Evolutionary conservation across 345 rosid genomes (phyloP).

Genomic region (Abelmoschus esculentus): DNA sequence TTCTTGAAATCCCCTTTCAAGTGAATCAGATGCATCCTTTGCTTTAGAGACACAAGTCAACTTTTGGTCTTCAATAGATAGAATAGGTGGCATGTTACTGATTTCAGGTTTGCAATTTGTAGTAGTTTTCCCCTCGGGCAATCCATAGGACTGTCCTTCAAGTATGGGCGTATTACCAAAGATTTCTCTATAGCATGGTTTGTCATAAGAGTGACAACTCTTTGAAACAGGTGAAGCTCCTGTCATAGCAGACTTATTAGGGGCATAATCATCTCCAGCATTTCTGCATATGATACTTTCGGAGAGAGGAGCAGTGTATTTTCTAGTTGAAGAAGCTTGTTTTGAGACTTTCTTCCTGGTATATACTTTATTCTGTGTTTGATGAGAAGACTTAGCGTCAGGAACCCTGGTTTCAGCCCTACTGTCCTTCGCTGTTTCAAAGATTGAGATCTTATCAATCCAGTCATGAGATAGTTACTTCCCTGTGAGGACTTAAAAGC

Average conservation of each 20-base stretch:
- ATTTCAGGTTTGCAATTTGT: conserved; percentile 13
- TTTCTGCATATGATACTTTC: conserved; percentile 41
- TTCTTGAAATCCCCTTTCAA: conserved; percentile 21
- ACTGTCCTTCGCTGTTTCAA: conserved; percentile 9
- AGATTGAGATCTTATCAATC: neutral
- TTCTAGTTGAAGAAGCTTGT: conserved; percentile 15
- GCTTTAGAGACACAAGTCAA: conserved; percentile 18
- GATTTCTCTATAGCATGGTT: conserved; percentile 15
- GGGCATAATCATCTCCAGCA: conserved; percentile 19
- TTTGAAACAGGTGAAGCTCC: conserved; percentile 23
- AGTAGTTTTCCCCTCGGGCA: conserved; percentile 16
- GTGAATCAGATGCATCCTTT: conserved; percentile 19
- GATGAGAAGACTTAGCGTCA: conserved; percentile 15
- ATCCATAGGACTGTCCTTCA: conserved; percentile 22
- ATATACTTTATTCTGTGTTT: conserved; percentile 39
- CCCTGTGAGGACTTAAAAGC: neutral
- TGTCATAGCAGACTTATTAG: conserved; percentile 17
- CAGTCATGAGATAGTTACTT: neutral
- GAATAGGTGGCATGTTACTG: conserved; percentile 12
- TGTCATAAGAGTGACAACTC: conserved; percentile 20
- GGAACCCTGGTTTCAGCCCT: conserved; percentile 12
- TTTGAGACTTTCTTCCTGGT: conserved; percentile 37
- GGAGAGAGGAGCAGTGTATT: conserved; percentile 29
- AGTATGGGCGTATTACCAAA: conserved; percentile 5
- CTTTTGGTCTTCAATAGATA: conserved; percentile 17